A percentile compares a stretch with the other conserved stretches of the same genome.
phyloP scores from a whole-genome alignment of 108 stramenopile species.

The Chaetoceros muelleri region DNA sequence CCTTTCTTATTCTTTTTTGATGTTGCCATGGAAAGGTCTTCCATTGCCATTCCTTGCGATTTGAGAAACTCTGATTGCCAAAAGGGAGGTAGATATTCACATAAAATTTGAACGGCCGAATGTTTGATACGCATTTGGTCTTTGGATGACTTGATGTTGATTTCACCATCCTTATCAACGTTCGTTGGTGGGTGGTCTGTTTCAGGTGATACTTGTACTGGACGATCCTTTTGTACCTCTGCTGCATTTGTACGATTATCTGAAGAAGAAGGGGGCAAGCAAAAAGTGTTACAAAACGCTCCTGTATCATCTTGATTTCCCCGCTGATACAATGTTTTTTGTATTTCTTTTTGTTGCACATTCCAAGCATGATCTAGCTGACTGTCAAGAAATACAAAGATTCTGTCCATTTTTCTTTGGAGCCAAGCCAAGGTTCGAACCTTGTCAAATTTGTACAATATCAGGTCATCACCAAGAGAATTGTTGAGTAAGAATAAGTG shows the following conservation, averaged over 20 bases:
- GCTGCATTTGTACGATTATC: background rate
- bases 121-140: conserved; percentile 14
- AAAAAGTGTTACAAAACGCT: conserved; percentile 14
- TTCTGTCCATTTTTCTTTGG: conserved; percentile 19
- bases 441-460: conserved; percentile 40
- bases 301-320: background rate
- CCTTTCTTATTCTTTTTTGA: background rate
- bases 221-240: background rate
- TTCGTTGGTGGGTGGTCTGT: conserved; percentile 1
- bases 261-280: conserved; percentile 5
- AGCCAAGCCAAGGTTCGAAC: conserved; percentile 38
- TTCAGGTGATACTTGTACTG: no score
- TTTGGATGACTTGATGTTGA: conserved; percentile 3
- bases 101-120: conserved; percentile 37
- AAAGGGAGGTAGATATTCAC: conserved; percentile 36
- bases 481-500: conserved; percentile 41
- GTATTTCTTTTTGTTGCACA: conserved; percentile 5
- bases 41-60: conserved; percentile 14
- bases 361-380: conserved; percentile 23
- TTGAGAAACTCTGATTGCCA: conserved; percentile 38
- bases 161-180: conserved; percentile 1
- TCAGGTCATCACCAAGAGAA: conserved; percentile 35
- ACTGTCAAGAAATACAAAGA: conserved; percentile 1
- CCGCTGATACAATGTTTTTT: background rate
- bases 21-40: background rate